Conservation (phyloP, 345 rosid species). For the Pugionium dolabratum region DNA sequence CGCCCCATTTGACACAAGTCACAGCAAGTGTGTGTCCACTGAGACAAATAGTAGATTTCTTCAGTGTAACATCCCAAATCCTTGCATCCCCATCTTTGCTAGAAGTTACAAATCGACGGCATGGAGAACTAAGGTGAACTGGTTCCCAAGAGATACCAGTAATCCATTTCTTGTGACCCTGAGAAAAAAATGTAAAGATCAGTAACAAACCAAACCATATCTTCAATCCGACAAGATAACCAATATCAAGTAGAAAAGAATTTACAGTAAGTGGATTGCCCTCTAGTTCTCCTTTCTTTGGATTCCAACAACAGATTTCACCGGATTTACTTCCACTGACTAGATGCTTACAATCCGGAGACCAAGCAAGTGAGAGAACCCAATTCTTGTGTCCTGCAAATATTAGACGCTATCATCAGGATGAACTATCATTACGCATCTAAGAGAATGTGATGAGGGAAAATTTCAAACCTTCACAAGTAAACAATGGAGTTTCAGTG, state of each 20-base stretch:
- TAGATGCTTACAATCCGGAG: conserved; percentile 90
- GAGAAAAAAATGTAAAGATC: conserved; percentile 27
- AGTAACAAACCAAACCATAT: conserved; percentile 12
- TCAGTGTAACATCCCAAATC: conserved; percentile 80
- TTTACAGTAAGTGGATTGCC: conserved; percentile 69
- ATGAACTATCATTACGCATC: neutral
- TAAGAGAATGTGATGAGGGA: neutral
- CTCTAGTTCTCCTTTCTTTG: conserved; percentile 71
- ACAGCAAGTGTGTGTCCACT: conserved; percentile 92
- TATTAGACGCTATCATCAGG: neutral
- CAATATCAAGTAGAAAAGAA: neutral
- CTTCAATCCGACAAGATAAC: neutral
- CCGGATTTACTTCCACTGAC: conserved; percentile 91
- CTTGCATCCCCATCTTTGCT: conserved; percentile 99
- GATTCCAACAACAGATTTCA: conserved; percentile 84
- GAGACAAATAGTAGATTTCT: conserved; percentile 71
- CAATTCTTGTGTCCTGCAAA: conserved; percentile 91
- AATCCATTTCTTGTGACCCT: conserved; percentile 99
- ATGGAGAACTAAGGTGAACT: conserved; percentile 84
- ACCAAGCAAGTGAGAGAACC: conserved; percentile 96
- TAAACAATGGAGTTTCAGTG: conserved; percentile 91
- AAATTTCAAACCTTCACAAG: conserved; percentile 66
- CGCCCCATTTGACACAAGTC: conserved; percentile 99
- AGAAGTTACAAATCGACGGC: conserved; percentile 90
- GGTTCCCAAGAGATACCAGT: conserved; percentile 99